Conservation (phyloP, 768 basidiomycete genomes). For the Amanita jacksonii region DNA sequence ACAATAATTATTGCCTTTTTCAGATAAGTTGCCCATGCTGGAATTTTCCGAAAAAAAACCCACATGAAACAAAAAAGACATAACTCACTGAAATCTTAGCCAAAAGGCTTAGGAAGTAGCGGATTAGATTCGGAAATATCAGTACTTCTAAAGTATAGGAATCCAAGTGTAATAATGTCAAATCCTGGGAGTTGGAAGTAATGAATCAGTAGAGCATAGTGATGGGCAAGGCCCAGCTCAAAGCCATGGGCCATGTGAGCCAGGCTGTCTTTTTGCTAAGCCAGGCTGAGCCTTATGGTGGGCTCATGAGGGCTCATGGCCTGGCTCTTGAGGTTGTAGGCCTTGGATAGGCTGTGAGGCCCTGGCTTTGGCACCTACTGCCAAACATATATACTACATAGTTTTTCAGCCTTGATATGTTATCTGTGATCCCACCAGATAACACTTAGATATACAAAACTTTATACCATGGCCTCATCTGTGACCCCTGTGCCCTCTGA, state of each 20-base stretch:
- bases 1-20: no score
- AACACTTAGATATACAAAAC: not conserved
- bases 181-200: no score
- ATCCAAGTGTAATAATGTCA: no score
- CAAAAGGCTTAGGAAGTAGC: no score
- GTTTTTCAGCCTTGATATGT: slow-evolving; percentile 2
- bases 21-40: no score
- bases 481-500: not conserved
- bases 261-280: not conserved
- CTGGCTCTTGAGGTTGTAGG: not conserved
- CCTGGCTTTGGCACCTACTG: not conserved
- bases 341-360: not conserved
- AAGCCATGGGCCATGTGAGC: not conserved
- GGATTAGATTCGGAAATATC: no score
- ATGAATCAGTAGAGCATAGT: no score
- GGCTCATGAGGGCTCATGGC: not conserved
- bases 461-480: not conserved
- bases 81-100: no score
- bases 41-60: no score
- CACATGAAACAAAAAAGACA: no score
- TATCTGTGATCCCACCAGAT: no score
- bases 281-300: not conserved
- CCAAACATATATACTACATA: not conserved
- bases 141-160: no score
- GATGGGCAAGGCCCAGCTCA: not conserved